These are phyloP conservation scores for Pinus taeda DNA, from an alignment of 75 land plant species.

Conservation along the genomic window DNA sequence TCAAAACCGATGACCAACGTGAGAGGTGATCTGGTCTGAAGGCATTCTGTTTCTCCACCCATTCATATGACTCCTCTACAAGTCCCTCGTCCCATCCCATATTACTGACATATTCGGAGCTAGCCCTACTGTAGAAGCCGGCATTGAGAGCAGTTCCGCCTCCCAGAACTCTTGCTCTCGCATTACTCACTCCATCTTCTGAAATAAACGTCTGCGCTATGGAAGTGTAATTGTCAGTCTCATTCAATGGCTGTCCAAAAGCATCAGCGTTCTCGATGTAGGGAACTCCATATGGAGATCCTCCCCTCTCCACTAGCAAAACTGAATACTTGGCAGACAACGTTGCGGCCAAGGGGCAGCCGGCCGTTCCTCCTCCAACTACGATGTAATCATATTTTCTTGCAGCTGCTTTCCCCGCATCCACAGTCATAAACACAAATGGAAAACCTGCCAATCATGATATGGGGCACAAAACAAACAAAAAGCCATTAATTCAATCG, in stretches of 20 bases:
- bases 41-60: slow-evolving; percentile 76
- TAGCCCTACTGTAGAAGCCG: slow-evolving; percentile 83
- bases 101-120: slow-evolving; percentile 30
- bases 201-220: slow-evolving; percentile 35
- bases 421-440: neutral
- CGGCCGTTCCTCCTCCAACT: slow-evolving; percentile 84
- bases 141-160: slow-evolving; percentile 81
- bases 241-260: slow-evolving; percentile 14
- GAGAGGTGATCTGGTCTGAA: neutral
- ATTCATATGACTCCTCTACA: slow-evolving; percentile 71
- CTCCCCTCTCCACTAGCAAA: slow-evolving; percentile 39
- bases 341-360: slow-evolving; percentile 50
- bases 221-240: slow-evolving; percentile 13
- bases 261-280: slow-evolving; percentile 14
- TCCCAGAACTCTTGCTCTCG: slow-evolving; percentile 83
- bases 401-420: neutral
- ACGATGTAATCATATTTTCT: slow-evolving; percentile 65
- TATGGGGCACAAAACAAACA: too few species aligned
- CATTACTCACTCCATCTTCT: slow-evolving; percentile 30
- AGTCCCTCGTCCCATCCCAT: slow-evolving; percentile 55
- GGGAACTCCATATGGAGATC: slow-evolving; percentile 30
- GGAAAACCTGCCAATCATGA: neutral
- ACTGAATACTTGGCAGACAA: slow-evolving; percentile 21
- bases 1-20: too few species aligned
- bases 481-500: too few species aligned